Evolutionary conservation across 371 early-diverging fungal species (phyloP), one percentile per base, ranked within the genome.

Genomic region (Lichtheimia corymbifera): DNA sequence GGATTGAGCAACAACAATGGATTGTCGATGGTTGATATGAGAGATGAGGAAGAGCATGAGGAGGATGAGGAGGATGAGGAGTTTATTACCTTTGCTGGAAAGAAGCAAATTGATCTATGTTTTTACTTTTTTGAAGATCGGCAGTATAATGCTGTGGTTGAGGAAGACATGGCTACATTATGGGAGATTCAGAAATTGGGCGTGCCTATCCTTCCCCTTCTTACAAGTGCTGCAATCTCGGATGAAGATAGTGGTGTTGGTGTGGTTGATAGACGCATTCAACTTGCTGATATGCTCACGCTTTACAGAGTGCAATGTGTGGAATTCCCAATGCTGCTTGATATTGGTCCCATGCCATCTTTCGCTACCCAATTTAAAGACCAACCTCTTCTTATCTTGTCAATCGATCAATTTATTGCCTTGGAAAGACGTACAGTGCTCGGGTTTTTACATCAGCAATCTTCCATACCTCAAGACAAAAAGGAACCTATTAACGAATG

Each of bases 121-220:
- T 66, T 80, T 4, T 80, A 80, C 62, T 73, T 80, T 28, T 76
- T 73, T 68, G 68, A 71, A n/a, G 71, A 68, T 2, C 44, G 47
- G 15, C 6, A 27, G 17, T 52, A 25, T 25, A 20, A 5, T 18
- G 27, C 53, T 13, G 28, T 22, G 18, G 25, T 43, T 18, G 47
- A 63, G 22, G 41, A 68, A 5, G 76, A 79, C 5, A 59, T 79
- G 59, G 18, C 47, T 27, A 22, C 68, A 13, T 55, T 79, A 5
- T 67, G 69, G 62, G 61, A 54, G 7, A 44, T 79, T 35, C 61
- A 66, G 57, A 62, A 67, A 17, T 28, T 76, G 18, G 70, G 72
- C 3, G 65, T 79, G 2, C 69, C 69, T 20, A 67, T 79, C 13
- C 27, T 79, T 17, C 76, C 79, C 2, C 45, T 28, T 45, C 30